phyloP scores from a whole-genome alignment of 2,329 filamentous ascomycete species.

The Xylariaceae sp. region DNA sequence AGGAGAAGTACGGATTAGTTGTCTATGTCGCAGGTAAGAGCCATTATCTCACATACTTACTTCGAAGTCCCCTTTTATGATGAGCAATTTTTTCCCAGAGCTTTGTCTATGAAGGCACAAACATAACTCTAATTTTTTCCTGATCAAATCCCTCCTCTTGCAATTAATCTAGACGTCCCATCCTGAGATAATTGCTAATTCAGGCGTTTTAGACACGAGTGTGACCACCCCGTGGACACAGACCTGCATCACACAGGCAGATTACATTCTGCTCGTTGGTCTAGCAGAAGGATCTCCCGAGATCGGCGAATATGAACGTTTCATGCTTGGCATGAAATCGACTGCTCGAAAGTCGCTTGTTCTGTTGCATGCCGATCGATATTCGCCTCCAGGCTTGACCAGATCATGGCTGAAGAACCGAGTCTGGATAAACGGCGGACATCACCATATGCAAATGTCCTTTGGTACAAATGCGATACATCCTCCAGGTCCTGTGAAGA shows the following conservation, averaged over 20 bases:
- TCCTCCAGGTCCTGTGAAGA: constrained; percentile 58
- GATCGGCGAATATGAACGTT: constrained; percentile 94
- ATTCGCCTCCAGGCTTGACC: constrained; percentile 79
- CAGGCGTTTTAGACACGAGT: constrained; percentile 65
- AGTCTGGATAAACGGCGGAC: constrained; percentile 96
- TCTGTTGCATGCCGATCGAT: constrained; percentile 82
- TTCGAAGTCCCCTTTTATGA: constrained; percentile 40
- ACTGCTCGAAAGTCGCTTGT: constrained; percentile 92
- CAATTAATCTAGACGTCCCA: background rate
- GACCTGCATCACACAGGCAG: constrained; percentile 93
- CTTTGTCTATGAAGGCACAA: constrained; percentile 51
- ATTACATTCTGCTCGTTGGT: constrained; percentile 90
- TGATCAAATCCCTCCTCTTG: constrained; percentile 35
- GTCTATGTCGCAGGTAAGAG: constrained; percentile 79
- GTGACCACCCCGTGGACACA: constrained; percentile 98
- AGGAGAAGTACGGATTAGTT: constrained; percentile 95
- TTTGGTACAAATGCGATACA: constrained; percentile 74
- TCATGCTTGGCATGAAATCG: constrained; percentile 94
- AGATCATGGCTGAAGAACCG: constrained; percentile 87
- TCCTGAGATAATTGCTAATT: constrained; percentile 1
- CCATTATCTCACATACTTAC: background rate
- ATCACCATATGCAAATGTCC: constrained; percentile 96
- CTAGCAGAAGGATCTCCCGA: constrained; percentile 83
- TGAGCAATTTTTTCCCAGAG: constrained; percentile 50
- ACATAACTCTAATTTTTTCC: constrained; percentile 67